Evolutionary conservation across 495 filamentous ascomycete genomes (phyloP).

Genomic region (Physcia stellaris): DNA sequence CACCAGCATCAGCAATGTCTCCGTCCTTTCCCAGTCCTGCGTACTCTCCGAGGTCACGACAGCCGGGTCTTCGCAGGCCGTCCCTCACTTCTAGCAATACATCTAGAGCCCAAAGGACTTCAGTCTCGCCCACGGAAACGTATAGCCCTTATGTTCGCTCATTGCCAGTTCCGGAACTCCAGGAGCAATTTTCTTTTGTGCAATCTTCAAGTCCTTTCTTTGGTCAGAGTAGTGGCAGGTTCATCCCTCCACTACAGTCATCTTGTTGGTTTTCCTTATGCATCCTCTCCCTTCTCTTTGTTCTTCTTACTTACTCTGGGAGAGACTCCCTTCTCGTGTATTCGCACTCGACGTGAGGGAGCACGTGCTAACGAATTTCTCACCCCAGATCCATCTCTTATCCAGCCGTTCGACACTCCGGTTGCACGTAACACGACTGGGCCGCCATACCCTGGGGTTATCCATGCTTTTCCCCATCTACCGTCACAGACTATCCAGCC

Average conservation of each 20-base stretch:
- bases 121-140: too few relatives aligned
- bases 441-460: conserved; percentile 10
- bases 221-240: conserved; percentile 47
- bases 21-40: conserved; percentile 19
- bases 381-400: conserved; percentile 44
- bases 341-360: not conserved
- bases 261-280: conserved; percentile 48
- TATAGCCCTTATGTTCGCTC: too few relatives aligned
- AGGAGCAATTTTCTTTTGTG: too few relatives aligned
- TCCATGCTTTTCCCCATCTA: conserved; percentile 10
- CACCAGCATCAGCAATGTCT: conserved; percentile 35
- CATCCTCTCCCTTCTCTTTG: conserved; percentile 2
- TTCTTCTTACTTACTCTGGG: too few relatives aligned
- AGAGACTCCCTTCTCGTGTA: conserved; percentile 3
- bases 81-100: too few relatives aligned
- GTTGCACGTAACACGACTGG: conserved; percentile 22
- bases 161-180: too few relatives aligned
- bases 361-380: conserved; percentile 1
- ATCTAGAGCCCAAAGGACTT: too few relatives aligned
- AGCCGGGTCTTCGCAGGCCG: too few relatives aligned
- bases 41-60: too few relatives aligned
- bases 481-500: conserved; percentile 19
- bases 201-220: conserved; percentile 35
- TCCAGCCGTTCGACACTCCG: conserved; percentile 32
- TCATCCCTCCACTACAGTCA: conserved; percentile 44